These are phyloP conservation scores for Gaeumannomyces tritici DNA, from an alignment of 2,329 filamentous ascomycete genomes.

Conservation along the genomic window DNA sequence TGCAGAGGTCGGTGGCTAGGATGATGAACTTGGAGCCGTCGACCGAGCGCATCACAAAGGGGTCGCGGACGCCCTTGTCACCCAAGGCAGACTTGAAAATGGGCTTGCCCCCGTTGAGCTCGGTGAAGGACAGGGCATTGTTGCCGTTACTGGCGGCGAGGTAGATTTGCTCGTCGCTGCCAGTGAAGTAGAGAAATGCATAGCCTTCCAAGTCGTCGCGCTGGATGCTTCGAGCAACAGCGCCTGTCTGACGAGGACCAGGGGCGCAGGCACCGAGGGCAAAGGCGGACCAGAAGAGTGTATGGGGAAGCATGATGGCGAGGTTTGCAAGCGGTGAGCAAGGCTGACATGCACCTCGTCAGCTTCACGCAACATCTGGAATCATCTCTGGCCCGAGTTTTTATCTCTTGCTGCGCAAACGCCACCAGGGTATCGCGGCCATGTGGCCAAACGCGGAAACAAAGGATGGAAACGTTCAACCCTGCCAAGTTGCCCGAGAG, in stretches of 20 bases:
- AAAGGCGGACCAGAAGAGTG: neutral
- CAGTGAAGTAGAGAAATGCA: conserved; percentile 42
- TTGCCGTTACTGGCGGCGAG: conserved; percentile 29
- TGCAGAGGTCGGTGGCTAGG: conserved; percentile 30
- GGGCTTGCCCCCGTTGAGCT: conserved; percentile 25
- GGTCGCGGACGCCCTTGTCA: conserved; percentile 28
- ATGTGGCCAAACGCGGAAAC: neutral
- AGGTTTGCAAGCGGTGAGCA: neutral
- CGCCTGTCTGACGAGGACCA: neutral
- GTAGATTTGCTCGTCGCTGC: conserved; percentile 25
- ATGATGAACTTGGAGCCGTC: conserved; percentile 28
- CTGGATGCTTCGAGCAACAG: neutral
- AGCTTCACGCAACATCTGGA: too few relatives aligned
- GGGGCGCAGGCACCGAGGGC: neutral
- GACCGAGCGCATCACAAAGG: conserved; percentile 27
- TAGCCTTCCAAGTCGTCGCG: conserved; percentile 29
- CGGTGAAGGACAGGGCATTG: conserved; percentile 27
- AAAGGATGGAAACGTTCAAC: too few relatives aligned
- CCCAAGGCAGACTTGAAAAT: conserved; percentile 25
- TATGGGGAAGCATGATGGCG: neutral
- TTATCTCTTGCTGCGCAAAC: neutral
- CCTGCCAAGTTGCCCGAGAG: neutral
- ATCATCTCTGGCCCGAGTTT: neutral
- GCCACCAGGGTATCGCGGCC: too few relatives aligned
- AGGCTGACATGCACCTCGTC: neutral